Conservation (phyloP, 495 filamentous ascomycete genomes). For the Penicillium bovifimosum region DNA sequence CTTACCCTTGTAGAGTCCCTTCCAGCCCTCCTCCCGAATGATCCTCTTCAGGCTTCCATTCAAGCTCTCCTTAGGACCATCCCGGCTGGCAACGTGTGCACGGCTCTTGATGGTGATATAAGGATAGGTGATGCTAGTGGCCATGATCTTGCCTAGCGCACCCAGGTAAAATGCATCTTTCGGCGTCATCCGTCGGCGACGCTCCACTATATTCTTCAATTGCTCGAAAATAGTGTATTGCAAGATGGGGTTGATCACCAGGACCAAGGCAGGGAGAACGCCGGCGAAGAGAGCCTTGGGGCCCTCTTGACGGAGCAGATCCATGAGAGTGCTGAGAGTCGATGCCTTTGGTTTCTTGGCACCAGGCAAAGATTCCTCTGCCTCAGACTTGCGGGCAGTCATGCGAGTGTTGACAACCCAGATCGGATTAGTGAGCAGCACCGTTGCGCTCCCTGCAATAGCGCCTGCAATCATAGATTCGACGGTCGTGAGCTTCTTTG, state of each 20-base stretch:
- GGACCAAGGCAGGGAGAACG: conserved; percentile 83
- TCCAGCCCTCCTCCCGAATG: conserved; percentile 79
- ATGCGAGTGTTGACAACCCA: conserved; percentile 99
- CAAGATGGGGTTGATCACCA: conserved; percentile 96
- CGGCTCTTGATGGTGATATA: conserved; percentile 97
- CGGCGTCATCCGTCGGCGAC: conserved; percentile 65
- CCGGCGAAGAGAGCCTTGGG: conserved; percentile 81
- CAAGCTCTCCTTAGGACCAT: conserved; percentile 65
- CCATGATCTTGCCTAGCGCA: conserved; percentile 88
- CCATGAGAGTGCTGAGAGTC: conserved; percentile 72
- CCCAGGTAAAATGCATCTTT: conserved; percentile 86
- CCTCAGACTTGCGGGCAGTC: conserved; percentile 72
- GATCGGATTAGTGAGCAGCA: conserved; percentile 94
- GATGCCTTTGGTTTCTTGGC: conserved; percentile 50
- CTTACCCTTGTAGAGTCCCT: conserved; percentile 84
- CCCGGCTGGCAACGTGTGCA: conserved; percentile 82
- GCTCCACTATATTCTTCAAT: conserved; percentile 73
- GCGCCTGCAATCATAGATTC: conserved; percentile 94
- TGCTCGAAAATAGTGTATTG: conserved; percentile 99
- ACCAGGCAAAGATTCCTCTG: conserved; percentile 49
- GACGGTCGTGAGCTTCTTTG: conserved; percentile 77
- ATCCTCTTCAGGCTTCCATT: conserved; percentile 68
- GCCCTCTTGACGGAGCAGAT: conserved; percentile 74
- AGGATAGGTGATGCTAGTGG: conserved; percentile 91
- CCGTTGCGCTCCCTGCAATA: conserved; percentile 89